Conservation (phyloP, 2,329 filamentous ascomycete genomes). For the Magnaporthiopsis rhizophila region DNA sequence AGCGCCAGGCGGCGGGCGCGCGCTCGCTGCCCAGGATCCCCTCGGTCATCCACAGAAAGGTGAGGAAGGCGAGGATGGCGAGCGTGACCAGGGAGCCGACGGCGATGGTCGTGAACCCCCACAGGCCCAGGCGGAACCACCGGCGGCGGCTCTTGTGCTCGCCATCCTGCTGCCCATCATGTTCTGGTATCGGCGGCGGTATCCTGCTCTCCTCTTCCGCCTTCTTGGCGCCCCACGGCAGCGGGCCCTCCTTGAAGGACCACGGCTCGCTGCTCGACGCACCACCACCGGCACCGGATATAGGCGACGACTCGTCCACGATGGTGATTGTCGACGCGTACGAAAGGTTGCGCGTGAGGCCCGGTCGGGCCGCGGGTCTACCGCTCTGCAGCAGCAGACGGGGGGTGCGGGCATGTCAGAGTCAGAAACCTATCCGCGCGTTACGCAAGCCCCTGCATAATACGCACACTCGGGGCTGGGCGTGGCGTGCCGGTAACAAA, state of each 20-base stretch:
- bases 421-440: no score
- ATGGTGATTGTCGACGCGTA: no score
- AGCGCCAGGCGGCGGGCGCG: slow-evolving; percentile 13
- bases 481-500: no score
- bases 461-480: no score
- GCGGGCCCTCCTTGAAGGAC: slow-evolving; percentile 3
- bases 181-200: neutral
- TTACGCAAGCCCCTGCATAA: no score
- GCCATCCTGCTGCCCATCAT: neutral
- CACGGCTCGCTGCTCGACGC: neutral
- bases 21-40: slow-evolving; percentile 10
- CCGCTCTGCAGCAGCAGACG: no score
- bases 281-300: no score
- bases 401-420: no score
- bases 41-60: slow-evolving; percentile 15
- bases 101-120: slow-evolving; percentile 10
- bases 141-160: neutral
- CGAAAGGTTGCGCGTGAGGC: no score
- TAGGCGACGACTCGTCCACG: no score
- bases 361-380: no score
- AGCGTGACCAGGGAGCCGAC: slow-evolving; percentile 14
- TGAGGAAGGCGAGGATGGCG: slow-evolving; percentile 14
- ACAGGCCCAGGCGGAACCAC: slow-evolving; percentile 8
- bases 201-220: neutral
- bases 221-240: slow-evolving; percentile 3